Evolutionary conservation across 164 flowering plant genomes (phyloP).

Genomic region (Tetrastigma voinierianum): DNA sequence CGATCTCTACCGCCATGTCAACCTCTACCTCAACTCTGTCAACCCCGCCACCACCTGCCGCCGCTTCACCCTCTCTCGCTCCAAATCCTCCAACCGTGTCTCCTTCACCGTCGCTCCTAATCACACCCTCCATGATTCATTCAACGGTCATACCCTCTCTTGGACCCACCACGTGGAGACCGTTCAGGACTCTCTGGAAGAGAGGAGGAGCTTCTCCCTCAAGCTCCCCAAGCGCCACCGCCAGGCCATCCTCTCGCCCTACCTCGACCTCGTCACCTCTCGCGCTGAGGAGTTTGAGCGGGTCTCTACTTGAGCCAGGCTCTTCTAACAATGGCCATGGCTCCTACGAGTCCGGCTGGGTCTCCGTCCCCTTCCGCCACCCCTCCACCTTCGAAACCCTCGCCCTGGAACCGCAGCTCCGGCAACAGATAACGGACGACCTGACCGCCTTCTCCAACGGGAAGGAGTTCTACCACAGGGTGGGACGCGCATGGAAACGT

Average conservation of each 20-base stretch:
- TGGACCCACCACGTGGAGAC: constrained; percentile 77
- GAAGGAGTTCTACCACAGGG: constrained; percentile 51
- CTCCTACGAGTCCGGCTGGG: constrained; percentile 62
- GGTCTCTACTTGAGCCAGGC: constrained; percentile 51
- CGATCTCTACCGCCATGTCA: constrained; percentile 62
- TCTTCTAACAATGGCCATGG: constrained; percentile 54
- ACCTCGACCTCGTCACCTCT: constrained; percentile 40
- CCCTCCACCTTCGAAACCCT: constrained; percentile 68
- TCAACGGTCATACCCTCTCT: constrained; percentile 43
- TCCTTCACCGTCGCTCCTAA: constrained; percentile 61
- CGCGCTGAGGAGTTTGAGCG: constrained; percentile 55
- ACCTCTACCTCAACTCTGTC: constrained; percentile 61
- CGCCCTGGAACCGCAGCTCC: constrained; percentile 50
- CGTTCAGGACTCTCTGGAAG: constrained; percentile 57
- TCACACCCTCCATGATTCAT: constrained; percentile 47
- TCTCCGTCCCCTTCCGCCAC: constrained; percentile 66
- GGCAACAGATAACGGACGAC: constrained; percentile 60
- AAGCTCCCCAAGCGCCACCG: constrained; percentile 55
- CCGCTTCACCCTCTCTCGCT: constrained; percentile 63
- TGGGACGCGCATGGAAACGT: constrained; percentile 84
- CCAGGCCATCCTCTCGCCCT: constrained; percentile 32
- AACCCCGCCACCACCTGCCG: constrained; percentile 38
- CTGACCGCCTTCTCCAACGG: constrained; percentile 58
- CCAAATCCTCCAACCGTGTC: constrained; percentile 46
- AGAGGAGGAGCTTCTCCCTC: constrained; percentile 59